Evolutionary conservation across 2,329 filamentous ascomycete genomes (phyloP).

Genomic region (Exutisphaerella laricina): DNA sequence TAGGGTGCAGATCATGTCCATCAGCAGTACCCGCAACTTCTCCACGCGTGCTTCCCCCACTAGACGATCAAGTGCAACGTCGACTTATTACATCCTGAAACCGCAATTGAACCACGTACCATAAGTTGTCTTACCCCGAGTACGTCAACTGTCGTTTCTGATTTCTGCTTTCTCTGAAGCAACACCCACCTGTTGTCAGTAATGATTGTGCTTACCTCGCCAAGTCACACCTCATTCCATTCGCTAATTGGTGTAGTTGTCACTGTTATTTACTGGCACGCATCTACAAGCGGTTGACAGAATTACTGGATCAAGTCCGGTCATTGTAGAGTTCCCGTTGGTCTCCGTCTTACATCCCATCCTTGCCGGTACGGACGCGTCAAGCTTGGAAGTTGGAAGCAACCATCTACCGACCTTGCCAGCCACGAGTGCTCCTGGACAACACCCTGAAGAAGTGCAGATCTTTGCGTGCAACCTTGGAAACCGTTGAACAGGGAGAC

Average conservation of each 20-base stretch:
- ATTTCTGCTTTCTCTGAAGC: background rate
- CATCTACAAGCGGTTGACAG: background rate
- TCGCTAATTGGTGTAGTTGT: too few species aligned
- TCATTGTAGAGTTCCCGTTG: background rate
- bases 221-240: background rate
- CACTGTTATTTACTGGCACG: too few species aligned
- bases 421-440: background rate
- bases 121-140: too few species aligned
- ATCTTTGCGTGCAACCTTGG: too few species aligned
- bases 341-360: background rate
- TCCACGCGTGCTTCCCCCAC: too few species aligned
- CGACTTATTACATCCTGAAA: background rate
- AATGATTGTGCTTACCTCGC: background rate
- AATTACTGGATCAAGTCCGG: background rate
- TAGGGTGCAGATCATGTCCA: conserved; percentile 6
- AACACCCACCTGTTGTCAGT: background rate
- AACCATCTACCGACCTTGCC: background rate
- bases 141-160: conserved; percentile 1
- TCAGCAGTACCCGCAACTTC: too few species aligned
- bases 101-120: background rate
- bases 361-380: too few species aligned
- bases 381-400: too few species aligned
- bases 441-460: background rate
- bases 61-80: background rate
- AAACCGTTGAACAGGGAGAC: too few species aligned